Conservation (phyloP, 495 filamentous ascomycete genomes). For the Xylaria acuta region DNA sequence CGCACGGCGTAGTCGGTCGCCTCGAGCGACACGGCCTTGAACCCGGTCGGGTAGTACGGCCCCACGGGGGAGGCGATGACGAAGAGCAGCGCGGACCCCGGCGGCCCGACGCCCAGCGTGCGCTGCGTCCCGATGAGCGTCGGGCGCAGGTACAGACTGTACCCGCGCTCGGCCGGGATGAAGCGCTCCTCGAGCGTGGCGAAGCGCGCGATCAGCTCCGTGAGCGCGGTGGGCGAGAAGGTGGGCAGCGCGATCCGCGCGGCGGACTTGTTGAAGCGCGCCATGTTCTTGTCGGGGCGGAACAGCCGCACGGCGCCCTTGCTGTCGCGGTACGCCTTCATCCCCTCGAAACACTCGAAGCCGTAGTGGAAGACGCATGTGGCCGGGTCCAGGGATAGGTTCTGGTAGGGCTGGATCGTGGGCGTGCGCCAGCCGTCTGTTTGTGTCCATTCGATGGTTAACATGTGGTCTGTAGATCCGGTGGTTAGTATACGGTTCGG, state of each 20-base stretch:
- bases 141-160: conserved; percentile 91
- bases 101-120: conserved; percentile 88
- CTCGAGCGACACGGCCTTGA: conserved; percentile 94
- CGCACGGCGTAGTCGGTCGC: conserved; percentile 94
- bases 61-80: conserved; percentile 97
- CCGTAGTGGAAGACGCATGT: conserved; percentile 99
- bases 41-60: conserved; percentile 96
- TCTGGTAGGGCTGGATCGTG: conserved; percentile 89
- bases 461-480: conserved; percentile 81
- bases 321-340: conserved; percentile 95
- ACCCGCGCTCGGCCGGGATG: conserved; percentile 83
- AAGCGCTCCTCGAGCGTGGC: conserved; percentile 83
- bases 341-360: conserved; percentile 96
- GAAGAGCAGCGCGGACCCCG: conserved; percentile 88
- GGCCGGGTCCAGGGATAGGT: conserved; percentile 92
- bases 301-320: conserved; percentile 80
- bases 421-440: conserved; percentile 76
- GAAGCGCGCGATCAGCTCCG: conserved; percentile 79
- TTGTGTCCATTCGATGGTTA: conserved; percentile 92
- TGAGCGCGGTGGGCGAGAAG: conserved; percentile 73
- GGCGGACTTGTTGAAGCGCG: conserved; percentile 84
- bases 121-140: conserved; percentile 97
- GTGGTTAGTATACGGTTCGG: background rate
- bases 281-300: conserved; percentile 97
- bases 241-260: conserved; percentile 90